Evolutionary conservation across 441 rosid genomes (phyloP).

Genomic region (Mallotus repandus): DNA sequence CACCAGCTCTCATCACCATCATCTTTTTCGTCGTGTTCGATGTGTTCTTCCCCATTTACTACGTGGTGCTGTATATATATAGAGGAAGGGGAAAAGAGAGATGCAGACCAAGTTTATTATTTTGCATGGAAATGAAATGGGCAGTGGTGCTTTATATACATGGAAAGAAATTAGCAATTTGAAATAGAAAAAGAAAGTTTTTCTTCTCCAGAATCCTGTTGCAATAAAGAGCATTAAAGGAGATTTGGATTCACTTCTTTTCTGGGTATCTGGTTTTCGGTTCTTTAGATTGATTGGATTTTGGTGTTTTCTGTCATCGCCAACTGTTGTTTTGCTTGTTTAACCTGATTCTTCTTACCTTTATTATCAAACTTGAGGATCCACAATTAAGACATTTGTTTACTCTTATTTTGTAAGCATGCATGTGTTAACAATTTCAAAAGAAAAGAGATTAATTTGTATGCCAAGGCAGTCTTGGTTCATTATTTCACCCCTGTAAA

Average conservation of each 20-base stretch:
- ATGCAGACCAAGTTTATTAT: not conserved
- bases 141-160: constrained; percentile 11
- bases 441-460: no score
- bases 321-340: constrained; percentile 3
- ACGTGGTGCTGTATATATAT: not conserved
- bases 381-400: not conserved
- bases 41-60: not conserved
- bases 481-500: not conserved
- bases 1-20: constrained; percentile 2
- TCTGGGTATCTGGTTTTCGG: constrained; percentile 15
- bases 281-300: constrained; percentile 17
- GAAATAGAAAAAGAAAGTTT: constrained; percentile 12
- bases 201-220: constrained; percentile 9
- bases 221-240: constrained; percentile 24
- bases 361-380: constrained; percentile 5
- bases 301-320: constrained; percentile 5
- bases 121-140: constrained; percentile 2
- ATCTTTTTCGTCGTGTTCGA: not conserved
- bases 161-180: constrained; percentile 10
- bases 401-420: constrained; percentile 2
- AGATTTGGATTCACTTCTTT: constrained; percentile 24
- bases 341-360: not conserved
- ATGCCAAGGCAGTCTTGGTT: not conserved
- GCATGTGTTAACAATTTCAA: not conserved
- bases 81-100: not conserved